Base-by-base conservation (phyloP, 148 eudicot genomes). In the Pharnaceum exiguum region DNA sequence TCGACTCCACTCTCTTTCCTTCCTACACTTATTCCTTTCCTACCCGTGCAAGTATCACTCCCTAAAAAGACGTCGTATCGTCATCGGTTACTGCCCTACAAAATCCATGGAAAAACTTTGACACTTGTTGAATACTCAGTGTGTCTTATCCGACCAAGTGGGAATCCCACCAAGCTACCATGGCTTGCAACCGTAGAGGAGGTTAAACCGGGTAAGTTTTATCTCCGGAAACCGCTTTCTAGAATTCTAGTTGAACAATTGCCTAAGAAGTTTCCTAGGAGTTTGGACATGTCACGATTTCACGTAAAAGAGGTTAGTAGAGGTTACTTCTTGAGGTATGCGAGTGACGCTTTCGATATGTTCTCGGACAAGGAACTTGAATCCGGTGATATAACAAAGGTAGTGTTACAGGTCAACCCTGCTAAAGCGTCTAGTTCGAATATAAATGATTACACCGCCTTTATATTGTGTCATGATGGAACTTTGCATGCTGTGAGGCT, bases 131-230 rank as follows among this genome's bases (percentile, higher is more conserved):
- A n/a, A n/a, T n/a, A n/a, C n/a, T n/a, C n/a, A n/a, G n/a, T n/a
- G n/a, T 55, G 21, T 55, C 59, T 55, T 36, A 43, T 55, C 59
- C 57, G 5, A 33, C 55, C 55, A 23, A 5, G 5, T 21, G 28
- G 28, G 16, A 37, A 13, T 10, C 45, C 15, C 3, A 37, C 59
- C 43, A 24, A 55, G 28, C 40, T n/a, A 9, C 59, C 59, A 10
- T 55, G 59, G 59, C 13, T 55, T 43, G 16, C 37, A 15, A 55
- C 43, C 7, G 23, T 55, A 10, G 59, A 55, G 45, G 59, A 55
- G 24, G 5, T 37, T 8, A 23, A 21, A 13, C 59, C 59, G 6
- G 59, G 59, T 24, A 35, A 24, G 45, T 17, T 35, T 37, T 7
- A 21, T 19, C 10, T 55, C 28, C 27, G 59, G 4, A 22, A 12